phyloP scores from a whole-genome alignment of 768 basidiomycete genomes.

The Tricholoma sp. region DNA sequence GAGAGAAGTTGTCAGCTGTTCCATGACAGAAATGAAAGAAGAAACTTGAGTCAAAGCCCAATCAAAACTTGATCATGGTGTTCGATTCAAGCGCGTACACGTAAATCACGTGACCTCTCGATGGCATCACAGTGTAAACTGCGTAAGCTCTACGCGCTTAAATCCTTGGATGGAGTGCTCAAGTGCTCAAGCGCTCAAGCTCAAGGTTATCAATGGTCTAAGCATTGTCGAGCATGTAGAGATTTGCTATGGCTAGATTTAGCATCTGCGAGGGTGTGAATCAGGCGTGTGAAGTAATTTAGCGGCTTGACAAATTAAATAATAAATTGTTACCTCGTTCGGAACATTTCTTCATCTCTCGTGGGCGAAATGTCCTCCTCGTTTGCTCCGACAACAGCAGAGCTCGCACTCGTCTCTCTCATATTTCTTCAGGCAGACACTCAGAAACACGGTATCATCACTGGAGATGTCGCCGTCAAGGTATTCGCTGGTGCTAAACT shows the following conservation, averaged over 20 bases:
- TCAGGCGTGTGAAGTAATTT: not conserved
- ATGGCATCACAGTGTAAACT: too few species aligned
- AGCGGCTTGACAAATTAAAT: too few species aligned
- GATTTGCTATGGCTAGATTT: too few species aligned
- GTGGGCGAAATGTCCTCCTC: conserved; percentile 32
- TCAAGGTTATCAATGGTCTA: too few species aligned
- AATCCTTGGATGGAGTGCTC: too few species aligned
- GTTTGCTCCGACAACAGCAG: conserved; percentile 43
- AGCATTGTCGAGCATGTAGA: too few species aligned
- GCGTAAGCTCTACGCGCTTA: too few species aligned
- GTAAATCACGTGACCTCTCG: not conserved
- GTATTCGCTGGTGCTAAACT: conserved; percentile 84
- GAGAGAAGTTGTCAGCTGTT: conserved; percentile 65
- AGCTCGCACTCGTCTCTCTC: conserved; percentile 59
- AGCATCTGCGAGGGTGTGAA: not conserved
- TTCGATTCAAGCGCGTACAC: not conserved
- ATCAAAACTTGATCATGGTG: too few species aligned
- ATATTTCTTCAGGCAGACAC: conserved; percentile 73
- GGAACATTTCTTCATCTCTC: not conserved
- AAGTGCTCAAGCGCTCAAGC: too few species aligned
- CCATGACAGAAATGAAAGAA: conserved; percentile 44
- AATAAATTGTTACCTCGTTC: not conserved
- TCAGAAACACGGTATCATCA: conserved; percentile 77
- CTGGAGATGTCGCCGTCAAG: conserved; percentile 87
- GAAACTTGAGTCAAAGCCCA: too few species aligned